Percentiles rank a stretch among this genome's conserved stretches.
Conservation (phyloP, 2,329 filamentous ascomycete genomes). For the Aspergillus arachidicola region DNA sequence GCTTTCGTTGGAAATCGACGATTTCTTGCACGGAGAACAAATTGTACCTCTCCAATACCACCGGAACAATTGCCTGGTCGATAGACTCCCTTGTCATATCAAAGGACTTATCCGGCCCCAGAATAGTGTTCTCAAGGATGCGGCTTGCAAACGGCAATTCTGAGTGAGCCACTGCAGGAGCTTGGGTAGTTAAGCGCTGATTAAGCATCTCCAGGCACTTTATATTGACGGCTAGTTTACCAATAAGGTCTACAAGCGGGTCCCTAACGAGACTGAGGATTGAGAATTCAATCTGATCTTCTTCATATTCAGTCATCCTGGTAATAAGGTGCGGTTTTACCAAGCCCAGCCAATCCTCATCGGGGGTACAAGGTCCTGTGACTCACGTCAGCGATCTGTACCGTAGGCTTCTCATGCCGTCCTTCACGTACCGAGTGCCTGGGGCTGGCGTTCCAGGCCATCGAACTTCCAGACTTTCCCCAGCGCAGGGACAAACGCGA, state of each 20-base stretch:
- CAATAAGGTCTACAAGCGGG: conserved; percentile 55
- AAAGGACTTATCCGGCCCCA: conserved; percentile 41
- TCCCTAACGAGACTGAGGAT: conserved; percentile 74
- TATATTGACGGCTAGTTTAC: conserved; percentile 49
- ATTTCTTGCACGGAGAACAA: conserved; percentile 33
- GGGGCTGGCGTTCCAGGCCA: conserved; percentile 73
- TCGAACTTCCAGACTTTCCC: conserved; percentile 85
- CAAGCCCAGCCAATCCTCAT: conserved; percentile 66
- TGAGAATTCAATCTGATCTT: conserved; percentile 71
- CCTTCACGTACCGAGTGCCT: conserved; percentile 56
- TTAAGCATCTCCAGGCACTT: conserved; percentile 47
- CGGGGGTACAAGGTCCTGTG: conserved; percentile 42
- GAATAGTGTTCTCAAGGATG: conserved; percentile 26
- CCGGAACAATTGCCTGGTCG: conserved; percentile 32
- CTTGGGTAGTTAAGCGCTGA: conserved; percentile 19
- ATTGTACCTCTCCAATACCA: conserved; percentile 26
- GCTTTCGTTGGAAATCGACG: conserved; percentile 27
- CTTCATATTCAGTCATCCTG: conserved; percentile 69
- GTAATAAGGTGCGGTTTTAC: conserved; percentile 66
- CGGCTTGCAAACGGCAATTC: conserved; percentile 7
- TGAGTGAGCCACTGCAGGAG: background rate
- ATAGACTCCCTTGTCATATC: conserved; percentile 37
- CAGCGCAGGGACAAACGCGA: conserved; percentile 80
- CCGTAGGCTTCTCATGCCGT: background rate
- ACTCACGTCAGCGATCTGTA: background rate